phyloP scores from a whole-genome alignment of 768 basidiomycete genomes.

The Sutorius australiensis region DNA sequence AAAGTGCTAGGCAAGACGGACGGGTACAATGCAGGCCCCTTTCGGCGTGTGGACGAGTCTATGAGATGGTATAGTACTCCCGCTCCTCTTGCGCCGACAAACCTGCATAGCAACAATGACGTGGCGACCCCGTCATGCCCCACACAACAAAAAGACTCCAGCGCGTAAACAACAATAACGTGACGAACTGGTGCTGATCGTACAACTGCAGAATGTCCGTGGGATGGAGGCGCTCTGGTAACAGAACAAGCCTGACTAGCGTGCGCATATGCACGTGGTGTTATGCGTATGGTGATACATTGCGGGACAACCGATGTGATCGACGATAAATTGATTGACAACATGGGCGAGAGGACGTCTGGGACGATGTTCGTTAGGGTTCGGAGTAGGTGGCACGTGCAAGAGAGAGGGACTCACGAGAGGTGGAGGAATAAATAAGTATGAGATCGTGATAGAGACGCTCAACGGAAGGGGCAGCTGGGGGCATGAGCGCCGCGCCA shows the following conservation, averaged over 20 bases:
- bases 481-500: constrained; percentile 59
- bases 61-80: constrained; percentile 16
- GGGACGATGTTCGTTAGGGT: not conserved
- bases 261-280: constrained; percentile 35
- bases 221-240: not conserved
- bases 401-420: constrained; percentile 15
- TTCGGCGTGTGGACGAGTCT: constrained; percentile 23
- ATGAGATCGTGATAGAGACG: constrained; percentile 14
- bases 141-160: constrained; percentile 7
- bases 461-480: constrained; percentile 62
- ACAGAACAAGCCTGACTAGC: constrained; percentile 16
- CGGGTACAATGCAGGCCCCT: constrained; percentile 27
- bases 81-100: constrained; percentile 15
- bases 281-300: constrained; percentile 35
- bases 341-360: constrained; percentile 25
- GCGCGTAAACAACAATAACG: constrained; percentile 7
- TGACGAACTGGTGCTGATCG: constrained; percentile 15
- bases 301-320: constrained; percentile 29
- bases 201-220: constrained; percentile 29
- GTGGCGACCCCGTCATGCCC: constrained; percentile 11
- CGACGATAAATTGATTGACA: constrained; percentile 29
- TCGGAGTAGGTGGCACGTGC: not conserved
- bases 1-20: not conserved
- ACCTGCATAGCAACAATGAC: constrained; percentile 23
- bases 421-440: constrained; percentile 27